Evolutionary conservation across 768 basidiomycete species (phyloP).

Genomic region (Royoungia palumana): DNA sequence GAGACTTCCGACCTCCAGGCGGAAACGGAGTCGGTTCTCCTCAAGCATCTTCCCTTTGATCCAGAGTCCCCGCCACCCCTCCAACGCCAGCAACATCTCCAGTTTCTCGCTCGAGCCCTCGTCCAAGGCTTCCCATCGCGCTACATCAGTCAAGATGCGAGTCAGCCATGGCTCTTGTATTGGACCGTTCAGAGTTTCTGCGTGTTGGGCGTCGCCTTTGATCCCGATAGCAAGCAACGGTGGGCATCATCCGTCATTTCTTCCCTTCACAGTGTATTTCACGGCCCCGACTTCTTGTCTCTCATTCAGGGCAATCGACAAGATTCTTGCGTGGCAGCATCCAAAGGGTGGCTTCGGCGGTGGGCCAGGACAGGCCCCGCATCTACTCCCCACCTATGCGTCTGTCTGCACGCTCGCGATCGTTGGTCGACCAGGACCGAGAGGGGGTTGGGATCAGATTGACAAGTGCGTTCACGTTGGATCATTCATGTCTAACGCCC

Average conservation of each 20-base stretch:
- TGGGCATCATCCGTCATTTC: slow-evolving; percentile 35
- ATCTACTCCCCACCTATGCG: slow-evolving; percentile 89
- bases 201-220: slow-evolving; percentile 70
- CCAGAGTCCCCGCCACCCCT: slow-evolving; percentile 37
- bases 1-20: slow-evolving; percentile 59
- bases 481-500: no score
- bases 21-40: slow-evolving; percentile 65
- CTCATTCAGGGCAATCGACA: slow-evolving; percentile 64
- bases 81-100: slow-evolving; percentile 64
- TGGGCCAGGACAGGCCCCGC: slow-evolving; percentile 84
- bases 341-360: slow-evolving; percentile 89
- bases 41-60: slow-evolving; percentile 46
- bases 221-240: slow-evolving; percentile 75
- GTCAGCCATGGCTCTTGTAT: slow-evolving; percentile 92
- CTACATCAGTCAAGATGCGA: slow-evolving; percentile 87
- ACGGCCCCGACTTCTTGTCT: neutral
- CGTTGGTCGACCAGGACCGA: slow-evolving; percentile 66
- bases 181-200: slow-evolving; percentile 90
- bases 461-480: slow-evolving; percentile 66
- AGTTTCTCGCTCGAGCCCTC: slow-evolving; percentile 70
- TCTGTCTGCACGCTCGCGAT: slow-evolving; percentile 81
- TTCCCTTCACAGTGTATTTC: neutral
- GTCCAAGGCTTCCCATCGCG: slow-evolving; percentile 76
- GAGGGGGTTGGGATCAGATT: slow-evolving; percentile 85
- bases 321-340: slow-evolving; percentile 79